Evolutionary conservation across 176 grass and related monocot species (phyloP).

Genomic region (Triticum timopheevii): DNA sequence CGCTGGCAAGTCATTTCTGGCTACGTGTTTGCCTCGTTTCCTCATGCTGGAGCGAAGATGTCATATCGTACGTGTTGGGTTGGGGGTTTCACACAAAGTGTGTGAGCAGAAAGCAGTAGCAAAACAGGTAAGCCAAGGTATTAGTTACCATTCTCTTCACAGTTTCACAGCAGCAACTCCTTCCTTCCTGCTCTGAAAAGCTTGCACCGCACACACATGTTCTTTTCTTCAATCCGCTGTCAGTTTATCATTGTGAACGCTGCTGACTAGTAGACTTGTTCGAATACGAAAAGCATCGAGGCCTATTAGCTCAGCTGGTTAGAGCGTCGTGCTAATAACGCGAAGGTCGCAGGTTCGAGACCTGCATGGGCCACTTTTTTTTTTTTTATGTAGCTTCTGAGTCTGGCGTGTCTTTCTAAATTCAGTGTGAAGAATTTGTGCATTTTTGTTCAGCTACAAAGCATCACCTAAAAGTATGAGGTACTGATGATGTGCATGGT

Average conservation of each 20-base stretch:
- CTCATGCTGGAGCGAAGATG: conserved; percentile 69
- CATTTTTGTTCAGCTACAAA: too few relatives aligned
- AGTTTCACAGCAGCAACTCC: background rate
- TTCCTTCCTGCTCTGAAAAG: background rate
- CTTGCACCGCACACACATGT: too few relatives aligned
- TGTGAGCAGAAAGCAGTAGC: background rate
- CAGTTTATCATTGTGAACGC: too few relatives aligned
- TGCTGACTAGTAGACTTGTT: too few relatives aligned
- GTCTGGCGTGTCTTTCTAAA: too few relatives aligned
- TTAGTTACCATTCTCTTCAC: background rate
- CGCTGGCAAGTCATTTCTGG: conserved; percentile 52
- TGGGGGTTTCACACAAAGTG: background rate
- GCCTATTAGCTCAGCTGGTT: conserved; percentile 96
- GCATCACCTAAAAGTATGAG: too few relatives aligned
- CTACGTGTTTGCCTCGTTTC: conserved; percentile 67
- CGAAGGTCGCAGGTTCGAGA: conserved; percentile 96
- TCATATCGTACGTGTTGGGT: background rate
- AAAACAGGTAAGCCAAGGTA: background rate
- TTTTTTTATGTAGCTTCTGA: background rate
- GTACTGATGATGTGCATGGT: too few relatives aligned
- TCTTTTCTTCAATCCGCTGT: too few relatives aligned
- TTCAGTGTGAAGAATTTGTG: too few relatives aligned
- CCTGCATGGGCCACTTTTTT: conserved; percentile 61
- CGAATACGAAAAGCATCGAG: background rate
- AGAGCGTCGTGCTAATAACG: conserved; percentile 99